These are phyloP conservation scores for Agaricales sp. DNA, from an alignment of 1,284 basidiomycete species.

Conservation along the genomic window DNA sequence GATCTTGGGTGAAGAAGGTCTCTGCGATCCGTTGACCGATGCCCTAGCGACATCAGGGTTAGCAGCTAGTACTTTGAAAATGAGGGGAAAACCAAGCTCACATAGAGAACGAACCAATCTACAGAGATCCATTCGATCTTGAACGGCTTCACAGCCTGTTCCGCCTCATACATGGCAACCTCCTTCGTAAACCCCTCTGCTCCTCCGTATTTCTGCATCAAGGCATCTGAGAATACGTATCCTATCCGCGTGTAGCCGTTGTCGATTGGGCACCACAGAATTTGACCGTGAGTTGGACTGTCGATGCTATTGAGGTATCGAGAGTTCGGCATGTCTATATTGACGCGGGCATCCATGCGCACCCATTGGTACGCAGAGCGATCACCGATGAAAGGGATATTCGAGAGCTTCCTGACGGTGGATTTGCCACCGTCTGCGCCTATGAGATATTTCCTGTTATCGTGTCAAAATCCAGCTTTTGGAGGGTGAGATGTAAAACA, in stretches of 20 bases:
- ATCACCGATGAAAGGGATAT: slow-evolving; percentile 16
- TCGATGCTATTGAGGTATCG: slow-evolving; percentile 17
- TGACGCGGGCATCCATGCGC: slow-evolving; percentile 17
- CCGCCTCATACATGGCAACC: slow-evolving; percentile 16
- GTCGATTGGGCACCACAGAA: slow-evolving; percentile 19
- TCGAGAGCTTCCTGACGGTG: slow-evolving; percentile 14
- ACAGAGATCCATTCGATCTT: slow-evolving; percentile 14
- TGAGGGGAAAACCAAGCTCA: slow-evolving; percentile 4
- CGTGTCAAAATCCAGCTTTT: too few species aligned
- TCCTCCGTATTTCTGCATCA: slow-evolving; percentile 17
- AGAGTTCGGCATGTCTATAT: slow-evolving; percentile 16
- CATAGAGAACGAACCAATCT: slow-evolving; percentile 18
- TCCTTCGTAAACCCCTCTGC: slow-evolving; percentile 16
- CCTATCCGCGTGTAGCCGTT: slow-evolving; percentile 17
- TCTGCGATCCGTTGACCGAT: slow-evolving; percentile 18
- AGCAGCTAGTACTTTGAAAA: neutral
- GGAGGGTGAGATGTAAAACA: neutral
- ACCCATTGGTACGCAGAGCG: slow-evolving; percentile 17
- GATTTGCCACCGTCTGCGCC: slow-evolving; percentile 18
- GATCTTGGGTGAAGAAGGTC: slow-evolving; percentile 12
- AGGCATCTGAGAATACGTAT: slow-evolving; percentile 16
- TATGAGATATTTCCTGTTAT: slow-evolving; percentile 14
- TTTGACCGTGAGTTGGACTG: slow-evolving; percentile 15
- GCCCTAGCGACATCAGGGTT: slow-evolving; percentile 9
- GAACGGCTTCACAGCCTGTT: slow-evolving; percentile 16